Evolutionary conservation across 2,329 filamentous ascomycete genomes (phyloP).

Genomic region (Monosporascus sp.): DNA sequence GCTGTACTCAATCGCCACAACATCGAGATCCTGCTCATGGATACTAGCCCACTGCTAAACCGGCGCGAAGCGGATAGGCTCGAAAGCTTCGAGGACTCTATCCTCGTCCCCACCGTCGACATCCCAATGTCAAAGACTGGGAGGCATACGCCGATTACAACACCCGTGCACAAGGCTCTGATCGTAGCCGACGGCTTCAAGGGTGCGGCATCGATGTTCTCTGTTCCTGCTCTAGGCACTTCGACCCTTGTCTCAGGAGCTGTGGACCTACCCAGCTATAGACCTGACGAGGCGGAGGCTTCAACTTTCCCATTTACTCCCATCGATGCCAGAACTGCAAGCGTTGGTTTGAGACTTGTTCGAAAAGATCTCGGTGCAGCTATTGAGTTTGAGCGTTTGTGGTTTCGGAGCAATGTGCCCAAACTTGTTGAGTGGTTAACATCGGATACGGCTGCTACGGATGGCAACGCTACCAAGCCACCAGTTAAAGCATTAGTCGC

Average conservation of each 20-base stretch:
- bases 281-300: conserved; percentile 27
- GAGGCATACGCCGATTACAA: conserved; percentile 61
- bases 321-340: conserved; percentile 60
- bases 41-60: conserved; percentile 43
- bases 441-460: conserved; percentile 33
- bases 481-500: conserved; percentile 61
- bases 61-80: conserved; percentile 33
- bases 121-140: conserved; percentile 61
- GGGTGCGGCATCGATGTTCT: conserved; percentile 54
- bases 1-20: conserved; percentile 55
- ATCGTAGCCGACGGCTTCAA: conserved; percentile 68
- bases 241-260: conserved; percentile 45
- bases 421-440: conserved; percentile 62
- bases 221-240: conserved; percentile 35
- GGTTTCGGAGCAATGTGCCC: conserved; percentile 68
- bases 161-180: conserved; percentile 79
- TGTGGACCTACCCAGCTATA: conserved; percentile 50
- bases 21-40: conserved; percentile 58
- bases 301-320: conserved; percentile 42
- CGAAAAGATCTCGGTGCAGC: conserved; percentile 66
- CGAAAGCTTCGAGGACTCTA: conserved; percentile 52
- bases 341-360: conserved; percentile 59
- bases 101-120: conserved; percentile 72
- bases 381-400: conserved; percentile 65
- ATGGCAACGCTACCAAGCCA: conserved; percentile 51